Conservation (phyloP, 495 filamentous ascomycete genomes). For the Apiosordaria backusii region DNA sequence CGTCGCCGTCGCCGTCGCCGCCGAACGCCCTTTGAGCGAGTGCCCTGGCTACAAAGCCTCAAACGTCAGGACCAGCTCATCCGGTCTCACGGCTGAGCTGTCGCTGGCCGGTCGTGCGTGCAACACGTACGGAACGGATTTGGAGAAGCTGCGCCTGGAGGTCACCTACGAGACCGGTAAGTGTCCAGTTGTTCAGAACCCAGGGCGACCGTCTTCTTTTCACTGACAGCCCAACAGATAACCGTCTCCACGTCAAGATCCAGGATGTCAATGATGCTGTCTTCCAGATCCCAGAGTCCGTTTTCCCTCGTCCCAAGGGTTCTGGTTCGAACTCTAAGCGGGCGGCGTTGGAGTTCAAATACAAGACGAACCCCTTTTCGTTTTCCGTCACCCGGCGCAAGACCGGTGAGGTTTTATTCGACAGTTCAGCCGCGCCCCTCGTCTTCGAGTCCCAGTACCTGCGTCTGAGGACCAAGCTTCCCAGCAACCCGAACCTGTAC, state of each 20-base stretch:
- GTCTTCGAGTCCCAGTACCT: constrained; percentile 81
- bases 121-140: constrained; percentile 67
- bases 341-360: constrained; percentile 61
- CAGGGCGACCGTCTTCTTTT: background rate
- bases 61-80: constrained; percentile 53
- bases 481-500: constrained; percentile 66
- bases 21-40: constrained; percentile 28
- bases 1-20: constrained; percentile 3
- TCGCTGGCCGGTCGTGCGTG: constrained; percentile 63
- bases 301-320: constrained; percentile 59
- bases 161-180: constrained; percentile 75
- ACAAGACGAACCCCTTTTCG: constrained; percentile 65
- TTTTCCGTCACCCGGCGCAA: constrained; percentile 64
- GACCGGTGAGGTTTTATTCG: constrained; percentile 71
- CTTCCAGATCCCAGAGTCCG: constrained; percentile 74
- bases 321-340: constrained; percentile 23
- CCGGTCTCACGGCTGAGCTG: constrained; percentile 61
- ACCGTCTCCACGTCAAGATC: constrained; percentile 79
- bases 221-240: constrained; percentile 43
- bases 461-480: constrained; percentile 65
- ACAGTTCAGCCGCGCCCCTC: constrained; percentile 64
- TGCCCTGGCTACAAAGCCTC: constrained; percentile 73
- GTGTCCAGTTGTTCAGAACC: constrained; percentile 21
- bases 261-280: constrained; percentile 68
- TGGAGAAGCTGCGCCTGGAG: constrained; percentile 60